These are phyloP conservation scores for Potentilla sterilis DNA, from an alignment of 306 rosid species.

Conservation along the genomic window DNA sequence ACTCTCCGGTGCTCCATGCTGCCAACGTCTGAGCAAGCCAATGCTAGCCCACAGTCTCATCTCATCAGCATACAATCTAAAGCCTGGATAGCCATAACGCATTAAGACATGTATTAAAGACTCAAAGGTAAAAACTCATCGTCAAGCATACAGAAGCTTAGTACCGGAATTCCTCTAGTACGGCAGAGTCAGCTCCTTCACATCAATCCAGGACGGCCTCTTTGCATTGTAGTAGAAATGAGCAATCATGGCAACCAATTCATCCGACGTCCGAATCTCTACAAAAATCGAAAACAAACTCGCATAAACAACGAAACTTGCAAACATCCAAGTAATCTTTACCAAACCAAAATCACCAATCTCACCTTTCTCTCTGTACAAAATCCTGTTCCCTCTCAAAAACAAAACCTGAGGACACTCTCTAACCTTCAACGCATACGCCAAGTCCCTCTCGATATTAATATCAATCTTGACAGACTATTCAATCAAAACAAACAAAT, in stretches of 20 bases:
- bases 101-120: background rate
- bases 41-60: background rate
- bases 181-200: slow-evolving; percentile 40
- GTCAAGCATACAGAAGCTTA: background rate
- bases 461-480: slow-evolving; percentile 85
- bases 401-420: slow-evolving; percentile 84
- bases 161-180: slow-evolving; percentile 8
- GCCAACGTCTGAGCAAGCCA: background rate
- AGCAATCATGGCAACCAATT: slow-evolving; percentile 87
- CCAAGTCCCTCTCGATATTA: slow-evolving; percentile 84
- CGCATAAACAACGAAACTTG: slow-evolving; percentile 5
- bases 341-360: slow-evolving; percentile 16
- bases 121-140: background rate
- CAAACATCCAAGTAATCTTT: background rate
- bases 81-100: background rate
- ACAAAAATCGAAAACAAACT: slow-evolving; percentile 18
- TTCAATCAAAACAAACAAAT: slow-evolving; percentile 2
- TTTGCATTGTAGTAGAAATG: slow-evolving; percentile 90
- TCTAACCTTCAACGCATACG: slow-evolving; percentile 78
- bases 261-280: slow-evolving; percentile 67
- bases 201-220: slow-evolving; percentile 86
- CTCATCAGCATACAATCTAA: background rate
- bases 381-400: slow-evolving; percentile 61
- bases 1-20: background rate
- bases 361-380: slow-evolving; percentile 92